A percentile compares a stretch with the other conserved stretches of the same genome.
Evolutionary conservation across 2,329 filamentous ascomycete genomes (phyloP).

Genomic region (Xylaria arbuscula): DNA sequence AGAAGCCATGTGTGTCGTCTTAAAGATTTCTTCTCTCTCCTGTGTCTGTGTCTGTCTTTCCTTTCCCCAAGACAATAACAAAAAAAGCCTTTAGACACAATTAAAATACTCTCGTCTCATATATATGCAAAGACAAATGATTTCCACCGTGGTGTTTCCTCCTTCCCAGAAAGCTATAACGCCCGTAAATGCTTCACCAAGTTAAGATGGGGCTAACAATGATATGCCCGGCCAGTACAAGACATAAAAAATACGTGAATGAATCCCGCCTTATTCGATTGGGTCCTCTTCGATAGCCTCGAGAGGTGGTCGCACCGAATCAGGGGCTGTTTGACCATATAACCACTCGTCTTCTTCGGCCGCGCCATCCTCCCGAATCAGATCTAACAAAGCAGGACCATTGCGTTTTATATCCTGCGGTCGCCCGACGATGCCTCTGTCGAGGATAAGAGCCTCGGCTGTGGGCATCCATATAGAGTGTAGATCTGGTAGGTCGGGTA

Average conservation of each 20-base stretch:
- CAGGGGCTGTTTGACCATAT: constrained; percentile 65
- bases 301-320: constrained; percentile 64
- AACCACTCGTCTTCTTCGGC: constrained; percentile 72
- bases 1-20: too few species aligned
- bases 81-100: constrained; percentile 28
- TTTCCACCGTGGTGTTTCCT: constrained; percentile 16
- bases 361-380: constrained; percentile 71
- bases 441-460: constrained; percentile 70
- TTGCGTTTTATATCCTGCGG: constrained; percentile 72
- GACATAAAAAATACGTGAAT: constrained; percentile 4
- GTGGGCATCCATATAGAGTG: constrained; percentile 72
- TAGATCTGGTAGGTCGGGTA: constrained; percentile 67
- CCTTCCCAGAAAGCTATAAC: constrained; percentile 36
- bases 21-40: too few species aligned
- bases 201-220: constrained; percentile 6
- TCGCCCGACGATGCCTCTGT: constrained; percentile 67
- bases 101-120: constrained; percentile 34
- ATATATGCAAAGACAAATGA: constrained; percentile 37
- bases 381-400: constrained; percentile 69
- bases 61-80: background rate
- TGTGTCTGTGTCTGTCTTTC: constrained; percentile 18
- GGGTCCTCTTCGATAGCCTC: constrained; percentile 65
- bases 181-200: constrained; percentile 48
- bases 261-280: constrained; percentile 49
- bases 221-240: constrained; percentile 25